Percentiles rank a stretch among this genome's conserved stretches.
These are phyloP conservation scores for Amanita fuliginea DNA, from an alignment of 768 basidiomycete species.

Conservation along the genomic window DNA sequence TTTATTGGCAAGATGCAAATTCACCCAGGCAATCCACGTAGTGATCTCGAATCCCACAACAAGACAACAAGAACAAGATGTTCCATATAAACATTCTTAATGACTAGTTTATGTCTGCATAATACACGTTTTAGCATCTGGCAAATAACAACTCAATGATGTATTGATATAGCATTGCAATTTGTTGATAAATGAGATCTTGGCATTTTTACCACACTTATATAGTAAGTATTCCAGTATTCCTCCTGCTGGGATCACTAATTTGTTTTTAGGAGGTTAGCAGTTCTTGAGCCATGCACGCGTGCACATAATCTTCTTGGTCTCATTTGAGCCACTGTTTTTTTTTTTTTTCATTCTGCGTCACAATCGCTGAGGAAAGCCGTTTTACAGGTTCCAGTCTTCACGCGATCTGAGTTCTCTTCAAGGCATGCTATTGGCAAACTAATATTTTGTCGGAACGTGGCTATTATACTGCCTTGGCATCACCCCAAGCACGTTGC, in stretches of 20 bases:
- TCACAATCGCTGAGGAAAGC: not conserved
- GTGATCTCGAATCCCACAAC: constrained; percentile 31
- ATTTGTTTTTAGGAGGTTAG: too few relatives aligned
- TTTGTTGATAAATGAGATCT: not conserved
- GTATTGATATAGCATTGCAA: not conserved
- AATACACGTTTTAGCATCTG: not conserved
- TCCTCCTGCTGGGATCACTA: not conserved
- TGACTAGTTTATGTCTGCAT: not conserved
- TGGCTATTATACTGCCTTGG: too few relatives aligned
- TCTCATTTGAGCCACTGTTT: not conserved
- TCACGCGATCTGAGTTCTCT: not conserved
- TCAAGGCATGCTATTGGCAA: not conserved
- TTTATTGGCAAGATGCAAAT: constrained; percentile 82
- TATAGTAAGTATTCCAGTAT: not conserved
- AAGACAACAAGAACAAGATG: not conserved
- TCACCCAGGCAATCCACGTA: constrained; percentile 71
- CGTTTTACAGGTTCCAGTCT: not conserved
- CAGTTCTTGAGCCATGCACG: too few relatives aligned
- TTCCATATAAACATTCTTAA: not conserved
- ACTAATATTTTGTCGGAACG: too few relatives aligned
- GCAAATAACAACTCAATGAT: not conserved
- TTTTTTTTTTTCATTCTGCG: too few relatives aligned
- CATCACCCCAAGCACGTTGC: too few relatives aligned
- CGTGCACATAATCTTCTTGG: too few relatives aligned
- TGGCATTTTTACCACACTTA: not conserved